Evolutionary conservation across 2,329 filamentous ascomycete genomes (phyloP).

Genomic region (Alternaria conjuncta): DNA sequence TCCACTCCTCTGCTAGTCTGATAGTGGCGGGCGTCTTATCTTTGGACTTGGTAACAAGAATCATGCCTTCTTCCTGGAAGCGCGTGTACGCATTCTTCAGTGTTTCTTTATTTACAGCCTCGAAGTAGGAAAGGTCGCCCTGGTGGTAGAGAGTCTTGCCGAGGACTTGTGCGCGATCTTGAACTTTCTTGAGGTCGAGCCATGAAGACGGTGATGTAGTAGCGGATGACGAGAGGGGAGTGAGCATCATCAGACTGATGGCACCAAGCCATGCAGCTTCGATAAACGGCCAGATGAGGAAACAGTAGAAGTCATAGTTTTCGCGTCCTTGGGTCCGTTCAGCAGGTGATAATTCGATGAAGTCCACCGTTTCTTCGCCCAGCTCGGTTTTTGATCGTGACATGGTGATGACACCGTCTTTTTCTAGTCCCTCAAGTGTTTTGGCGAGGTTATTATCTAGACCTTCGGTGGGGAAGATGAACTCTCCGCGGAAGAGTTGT

Average conservation of each 20-base stretch:
- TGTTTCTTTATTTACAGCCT: slow-evolving; percentile 97
- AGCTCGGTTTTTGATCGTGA: slow-evolving; percentile 51
- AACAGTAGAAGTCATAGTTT: slow-evolving; percentile 99
- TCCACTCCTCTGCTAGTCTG: slow-evolving; percentile 76
- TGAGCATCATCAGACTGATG: slow-evolving; percentile 84
- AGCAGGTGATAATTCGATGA: slow-evolving; percentile 74
- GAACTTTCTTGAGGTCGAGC: slow-evolving; percentile 78
- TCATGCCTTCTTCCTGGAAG: slow-evolving; percentile 89
- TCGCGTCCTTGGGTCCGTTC: slow-evolving; percentile 84
- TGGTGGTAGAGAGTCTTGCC: slow-evolving; percentile 98
- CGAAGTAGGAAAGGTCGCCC: slow-evolving; percentile 95
- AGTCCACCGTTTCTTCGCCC: slow-evolving; percentile 61
- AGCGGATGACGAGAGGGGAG: slow-evolving; percentile 58
- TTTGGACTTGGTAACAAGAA: slow-evolving; percentile 72
- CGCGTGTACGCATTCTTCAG: slow-evolving; percentile 90
- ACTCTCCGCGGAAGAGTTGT: slow-evolving; percentile 89
- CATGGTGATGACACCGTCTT: slow-evolving; percentile 76
- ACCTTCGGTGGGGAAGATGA: slow-evolving; percentile 92
- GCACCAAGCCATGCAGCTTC: slow-evolving; percentile 93
- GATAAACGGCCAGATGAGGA: slow-evolving; percentile 97
- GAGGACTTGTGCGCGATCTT: slow-evolving; percentile 80
- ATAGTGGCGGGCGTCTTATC: slow-evolving; percentile 70
- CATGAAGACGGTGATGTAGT: slow-evolving; percentile 57
- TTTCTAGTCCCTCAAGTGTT: slow-evolving; percentile 77
- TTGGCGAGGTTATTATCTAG: slow-evolving; percentile 79